These are phyloP conservation scores for Phoma sp. DNA, from an alignment of 2,329 filamentous ascomycete species.

Conservation along the genomic window DNA sequence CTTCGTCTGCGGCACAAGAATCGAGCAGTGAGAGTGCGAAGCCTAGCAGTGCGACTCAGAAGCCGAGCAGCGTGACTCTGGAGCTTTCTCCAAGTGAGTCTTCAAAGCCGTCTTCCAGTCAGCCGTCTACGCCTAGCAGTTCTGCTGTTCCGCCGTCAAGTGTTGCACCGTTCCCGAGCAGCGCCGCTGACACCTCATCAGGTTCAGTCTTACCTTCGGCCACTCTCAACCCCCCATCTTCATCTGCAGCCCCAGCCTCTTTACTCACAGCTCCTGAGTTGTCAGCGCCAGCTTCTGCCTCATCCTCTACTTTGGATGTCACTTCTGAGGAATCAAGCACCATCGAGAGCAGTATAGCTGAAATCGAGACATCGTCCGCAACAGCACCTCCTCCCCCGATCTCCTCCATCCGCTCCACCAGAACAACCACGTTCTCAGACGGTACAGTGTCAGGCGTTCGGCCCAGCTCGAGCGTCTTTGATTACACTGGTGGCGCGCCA, in stretches of 20 bases:
- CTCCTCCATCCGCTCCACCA: conserved; percentile 9
- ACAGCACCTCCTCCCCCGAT: neutral
- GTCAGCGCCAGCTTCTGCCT: neutral
- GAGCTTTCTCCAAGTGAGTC: conserved; percentile 14
- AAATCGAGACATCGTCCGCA: neutral
- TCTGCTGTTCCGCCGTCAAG: conserved; percentile 1
- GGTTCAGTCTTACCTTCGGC: conserved; percentile 13
- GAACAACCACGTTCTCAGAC: conserved; percentile 8
- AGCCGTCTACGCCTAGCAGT: neutral
- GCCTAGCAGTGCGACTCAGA: conserved; percentile 14
- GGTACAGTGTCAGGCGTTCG: conserved; percentile 9
- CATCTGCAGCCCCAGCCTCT: neutral
- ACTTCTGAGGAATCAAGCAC: neutral
- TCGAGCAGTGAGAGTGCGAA: conserved; percentile 19
- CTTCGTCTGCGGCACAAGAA: conserved; percentile 15
- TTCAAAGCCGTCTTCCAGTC: conserved; percentile 2
- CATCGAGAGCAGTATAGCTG: neutral
- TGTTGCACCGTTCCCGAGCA: conserved; percentile 13
- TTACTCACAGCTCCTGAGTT: neutral
- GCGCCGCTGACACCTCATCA: conserved; percentile 23
- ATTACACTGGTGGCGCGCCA: conserved; percentile 24
- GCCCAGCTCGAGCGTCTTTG: conserved; percentile 6
- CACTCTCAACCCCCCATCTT: neutral
- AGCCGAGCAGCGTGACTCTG: conserved; percentile 14
- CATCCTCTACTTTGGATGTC: neutral